A percentile compares a stretch with the other conserved stretches of the same genome.
phyloP scores from a whole-genome alignment of 2,329 filamentous ascomycete genomes.

The Pezicula radicicola region DNA sequence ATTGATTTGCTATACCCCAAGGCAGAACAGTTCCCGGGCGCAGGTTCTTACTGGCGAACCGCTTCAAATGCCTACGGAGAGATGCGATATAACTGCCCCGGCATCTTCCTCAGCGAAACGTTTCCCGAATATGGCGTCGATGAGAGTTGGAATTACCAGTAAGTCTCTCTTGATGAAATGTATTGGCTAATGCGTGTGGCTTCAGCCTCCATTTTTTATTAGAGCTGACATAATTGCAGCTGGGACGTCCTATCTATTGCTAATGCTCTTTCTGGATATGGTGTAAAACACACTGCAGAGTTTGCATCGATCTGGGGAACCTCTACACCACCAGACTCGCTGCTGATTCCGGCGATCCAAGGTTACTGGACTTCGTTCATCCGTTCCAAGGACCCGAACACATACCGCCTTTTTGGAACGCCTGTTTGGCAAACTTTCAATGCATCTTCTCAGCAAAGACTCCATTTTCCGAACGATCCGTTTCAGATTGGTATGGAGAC shows the following conservation, averaged over 20 bases:
- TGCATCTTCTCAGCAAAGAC: slow-evolving; percentile 19
- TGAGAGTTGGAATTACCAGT: slow-evolving; percentile 62
- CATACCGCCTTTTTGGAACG: slow-evolving; percentile 37
- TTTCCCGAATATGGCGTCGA: slow-evolving; percentile 27
- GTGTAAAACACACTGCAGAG: slow-evolving; percentile 67
- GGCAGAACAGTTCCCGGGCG: slow-evolving; percentile 41
- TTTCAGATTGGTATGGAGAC: slow-evolving; percentile 39
- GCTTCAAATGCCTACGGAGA: slow-evolving; percentile 59
- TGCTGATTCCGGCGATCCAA: slow-evolving; percentile 59
- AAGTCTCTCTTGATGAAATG: background rate
- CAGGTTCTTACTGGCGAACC: slow-evolving; percentile 56
- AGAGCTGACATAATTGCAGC: slow-evolving; percentile 4
- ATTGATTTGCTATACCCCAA: slow-evolving; percentile 55
- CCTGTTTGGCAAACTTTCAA: slow-evolving; percentile 50
- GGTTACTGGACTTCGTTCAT: slow-evolving; percentile 77
- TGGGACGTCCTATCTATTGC: slow-evolving; percentile 57
- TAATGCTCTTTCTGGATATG: slow-evolving; percentile 50
- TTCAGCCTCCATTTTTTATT: slow-evolving; percentile 33
- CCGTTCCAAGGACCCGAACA: slow-evolving; percentile 63
- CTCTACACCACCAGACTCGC: slow-evolving; percentile 53
- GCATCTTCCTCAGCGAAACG: slow-evolving; percentile 43
- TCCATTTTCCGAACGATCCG: slow-evolving; percentile 39
- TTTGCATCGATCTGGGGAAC: slow-evolving; percentile 66
- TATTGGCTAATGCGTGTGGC: too few species aligned
- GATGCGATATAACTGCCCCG: slow-evolving; percentile 63